phyloP scores from a whole-genome alignment of 257 asterid genomes.

The Solanum chmielewskii region DNA sequence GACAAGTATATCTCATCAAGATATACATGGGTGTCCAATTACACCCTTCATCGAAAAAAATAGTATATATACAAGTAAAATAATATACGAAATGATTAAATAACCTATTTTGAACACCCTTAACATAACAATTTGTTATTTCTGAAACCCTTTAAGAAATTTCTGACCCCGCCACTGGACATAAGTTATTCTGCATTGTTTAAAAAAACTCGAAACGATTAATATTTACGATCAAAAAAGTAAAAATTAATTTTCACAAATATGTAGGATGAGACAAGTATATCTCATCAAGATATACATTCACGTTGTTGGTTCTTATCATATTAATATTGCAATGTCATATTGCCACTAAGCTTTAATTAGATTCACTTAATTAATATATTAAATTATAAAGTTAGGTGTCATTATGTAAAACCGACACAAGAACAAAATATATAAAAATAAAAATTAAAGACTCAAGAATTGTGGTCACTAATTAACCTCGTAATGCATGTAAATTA shows the following conservation, averaged over 20 bases:
- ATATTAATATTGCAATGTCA: not conserved
- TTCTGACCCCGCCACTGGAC: rapidly evolving
- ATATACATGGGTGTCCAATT: too few relatives aligned
- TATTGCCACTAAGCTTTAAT: not conserved
- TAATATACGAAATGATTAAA: too few relatives aligned
- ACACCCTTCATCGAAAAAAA: too few relatives aligned
- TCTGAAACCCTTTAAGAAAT: too few relatives aligned
- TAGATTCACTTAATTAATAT: not conserved
- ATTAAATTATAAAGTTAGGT: not conserved
- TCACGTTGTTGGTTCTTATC: slow-evolving; percentile 14
- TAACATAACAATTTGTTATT: too few relatives aligned
- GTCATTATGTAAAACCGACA: not conserved
- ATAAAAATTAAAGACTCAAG: not conserved
- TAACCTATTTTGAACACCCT: too few relatives aligned
- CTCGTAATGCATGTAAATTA: not conserved
- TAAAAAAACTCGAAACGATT: not conserved
- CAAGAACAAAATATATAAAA: not conserved
- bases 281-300: not conserved
- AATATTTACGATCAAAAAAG: not conserved
- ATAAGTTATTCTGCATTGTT: not conserved
- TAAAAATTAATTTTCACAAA: too few relatives aligned
- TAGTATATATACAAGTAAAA: too few relatives aligned
- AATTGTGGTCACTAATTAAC: not conserved
- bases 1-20: too few relatives aligned
- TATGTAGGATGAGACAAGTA: not conserved